Evolutionary conservation across 495 filamentous ascomycete genomes (phyloP), one percentile per base, ranked within the genome.

Genomic region (Neurospora sp.): DNA sequence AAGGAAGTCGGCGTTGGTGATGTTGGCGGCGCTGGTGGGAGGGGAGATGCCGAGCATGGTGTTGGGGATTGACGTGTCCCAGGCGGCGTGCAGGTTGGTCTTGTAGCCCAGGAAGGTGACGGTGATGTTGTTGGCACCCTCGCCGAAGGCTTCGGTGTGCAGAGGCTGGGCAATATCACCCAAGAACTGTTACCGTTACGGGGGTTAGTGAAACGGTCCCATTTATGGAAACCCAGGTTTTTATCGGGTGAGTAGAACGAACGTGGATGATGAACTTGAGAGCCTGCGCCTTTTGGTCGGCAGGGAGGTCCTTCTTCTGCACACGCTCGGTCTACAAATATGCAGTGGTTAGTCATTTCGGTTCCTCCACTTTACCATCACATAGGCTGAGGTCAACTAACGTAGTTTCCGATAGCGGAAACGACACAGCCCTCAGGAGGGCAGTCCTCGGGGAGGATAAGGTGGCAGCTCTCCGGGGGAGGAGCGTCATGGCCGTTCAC

Each of bases 401-500:
- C 81, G 74, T 92, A 91, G 78, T 92, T 93, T 31, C 83, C 79
- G 23, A 92, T 88, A 6, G 90, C 91, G 41, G 80, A 82, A 38
- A 92, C 84, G 54, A 88, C 80, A 77, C 91, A 93, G 6, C 89
- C 90, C 7, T 80, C 79, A 5, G 71, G 73, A 11, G 83, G 84
- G 76, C 91, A 93, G 77, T 92, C 91, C 9, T 89, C 84, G 16
- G 78, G 73, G 35, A 86, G 85, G 42, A 86, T 77, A 23, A 92
- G 86, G 70, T 85, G 83, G 80, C 91, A 92, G 71, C 77, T 81
- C 3, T 88, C 85, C 0, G 85, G 85, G 37, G 73, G 73, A 42
- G 91, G 91, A 66, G 82, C 80, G 75, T 93, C 91, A 66, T 88
- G 79, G 7, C 89, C 90, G 81, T 93, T 89, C 76, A 91, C 89